Base-by-base conservation (phyloP, 208 protist species). In the Dictyostelium gargantuum region DNA sequence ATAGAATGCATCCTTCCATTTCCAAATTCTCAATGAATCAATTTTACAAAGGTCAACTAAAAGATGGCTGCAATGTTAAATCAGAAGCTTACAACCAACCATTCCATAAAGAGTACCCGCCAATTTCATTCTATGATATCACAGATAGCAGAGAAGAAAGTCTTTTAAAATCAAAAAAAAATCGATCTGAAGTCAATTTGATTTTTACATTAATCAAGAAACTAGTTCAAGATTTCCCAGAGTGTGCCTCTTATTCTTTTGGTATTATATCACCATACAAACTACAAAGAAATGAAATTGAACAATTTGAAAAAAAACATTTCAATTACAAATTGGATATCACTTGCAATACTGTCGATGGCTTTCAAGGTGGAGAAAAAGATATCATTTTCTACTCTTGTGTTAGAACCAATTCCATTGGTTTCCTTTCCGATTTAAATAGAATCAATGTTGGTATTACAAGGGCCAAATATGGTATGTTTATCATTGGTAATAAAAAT, bases 391-490 rank as follows among this genome's bases (percentile, higher is more conserved):
- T 98, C 19, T 94, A 97, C 50, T 97, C 95, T 11, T 96, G 91
- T 58, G 96, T 97, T 2, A 81, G 97, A 46, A 76, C 95, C 17
- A 26, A 44, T 38, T 54, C 70, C 29, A 96, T 98, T 56, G 96
- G 96, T 58, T 98, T 98, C 73, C 50, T 97, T 26, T 75, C 93
- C 17, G 96, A 98, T 61, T 46, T 94, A 6, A 73, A 94, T 11
- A 91, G 97, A 19, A 97, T 98, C 94, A 98, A 97, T 85, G 97
- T 98, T 3, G 95, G 91, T 35, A 61, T 98, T 0, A 98, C 97
- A 9, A 89, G 97, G 38, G 96, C 96, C 0, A 85, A 94, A 52
- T 80, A 84, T 17, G 80, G 48, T 19, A 46, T 96, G 19, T 74
- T 92, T 48, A 73, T 97, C 11, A 74, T 96, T 17, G 95, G 96